phyloP scores from a whole-genome alignment of 192 early-diverging fungal genomes.

The Irineochytrium annulatum region DNA sequence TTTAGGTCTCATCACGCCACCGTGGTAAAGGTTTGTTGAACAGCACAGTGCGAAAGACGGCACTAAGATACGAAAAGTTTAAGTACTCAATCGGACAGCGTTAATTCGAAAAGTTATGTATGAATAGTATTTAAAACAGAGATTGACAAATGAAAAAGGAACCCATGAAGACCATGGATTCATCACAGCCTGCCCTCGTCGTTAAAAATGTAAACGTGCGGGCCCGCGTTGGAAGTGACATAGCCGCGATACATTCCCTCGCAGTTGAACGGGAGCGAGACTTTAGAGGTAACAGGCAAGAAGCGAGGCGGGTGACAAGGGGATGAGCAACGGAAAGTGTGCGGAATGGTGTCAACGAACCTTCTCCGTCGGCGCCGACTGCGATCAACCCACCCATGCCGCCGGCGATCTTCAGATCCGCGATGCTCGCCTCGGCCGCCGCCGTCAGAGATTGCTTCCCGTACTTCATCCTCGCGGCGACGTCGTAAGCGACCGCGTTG shows the following conservation, averaged over 20 bases:
- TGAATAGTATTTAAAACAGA: no score
- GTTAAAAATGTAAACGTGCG: constrained; percentile 31
- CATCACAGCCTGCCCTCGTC: no score
- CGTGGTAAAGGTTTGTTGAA: no score
- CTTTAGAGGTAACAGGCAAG: constrained; percentile 10
- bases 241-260: constrained; percentile 45
- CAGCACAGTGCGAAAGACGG: no score
- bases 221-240: constrained; percentile 30
- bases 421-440: constrained; percentile 27
- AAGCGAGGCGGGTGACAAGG: not conserved
- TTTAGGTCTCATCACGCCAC: no score
- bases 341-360: constrained; percentile 27
- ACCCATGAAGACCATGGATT: no score
- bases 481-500: constrained; percentile 31
- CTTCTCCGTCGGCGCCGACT: constrained; percentile 32
- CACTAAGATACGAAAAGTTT: no score
- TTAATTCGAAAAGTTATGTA: no score
- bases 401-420: constrained; percentile 28
- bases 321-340: no score
- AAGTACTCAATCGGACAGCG: no score
- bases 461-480: constrained; percentile 43
- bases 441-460: constrained; percentile 26
- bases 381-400: constrained; percentile 43
- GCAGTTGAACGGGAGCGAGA: constrained; percentile 39
- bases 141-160: no score